Evolutionary conservation across 202 grass and related monocot genomes (phyloP).

Genomic region (Setaria viridis): DNA sequence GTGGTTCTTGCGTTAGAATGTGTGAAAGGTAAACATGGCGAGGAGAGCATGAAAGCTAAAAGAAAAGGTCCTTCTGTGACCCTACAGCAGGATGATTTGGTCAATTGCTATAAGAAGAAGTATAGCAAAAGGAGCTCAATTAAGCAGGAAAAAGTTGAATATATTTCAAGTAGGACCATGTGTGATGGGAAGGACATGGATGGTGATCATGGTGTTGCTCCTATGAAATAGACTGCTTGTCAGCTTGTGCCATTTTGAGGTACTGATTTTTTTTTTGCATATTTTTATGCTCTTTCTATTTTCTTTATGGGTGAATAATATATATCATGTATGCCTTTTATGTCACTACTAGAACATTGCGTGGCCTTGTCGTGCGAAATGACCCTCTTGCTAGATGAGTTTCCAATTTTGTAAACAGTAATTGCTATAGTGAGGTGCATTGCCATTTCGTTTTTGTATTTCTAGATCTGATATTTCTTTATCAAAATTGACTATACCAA

Average conservation of each 20-base stretch:
- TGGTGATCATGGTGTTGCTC: slow-evolving; percentile 34
- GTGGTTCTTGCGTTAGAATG: slow-evolving; percentile 73
- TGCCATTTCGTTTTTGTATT: too few relatives aligned
- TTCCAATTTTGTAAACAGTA: too few relatives aligned
- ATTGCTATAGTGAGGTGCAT: too few relatives aligned
- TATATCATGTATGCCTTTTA: too few relatives aligned
- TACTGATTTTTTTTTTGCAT: slow-evolving; percentile 4
- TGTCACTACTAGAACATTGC: too few relatives aligned
- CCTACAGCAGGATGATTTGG: slow-evolving; percentile 31
- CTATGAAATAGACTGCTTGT: slow-evolving; percentile 30
- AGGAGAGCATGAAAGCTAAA: slow-evolving; percentile 46
- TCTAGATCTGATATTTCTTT: too few relatives aligned
- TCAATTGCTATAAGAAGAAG: slow-evolving; percentile 62
- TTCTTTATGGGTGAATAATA: too few relatives aligned
- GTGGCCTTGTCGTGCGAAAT: too few relatives aligned
- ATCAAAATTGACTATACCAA: too few relatives aligned
- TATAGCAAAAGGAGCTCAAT: slow-evolving; percentile 64
- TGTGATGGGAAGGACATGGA: slow-evolving; percentile 29
- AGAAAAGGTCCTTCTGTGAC: slow-evolving; percentile 38
- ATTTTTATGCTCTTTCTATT: slow-evolving; percentile 2
- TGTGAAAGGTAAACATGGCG: slow-evolving; percentile 18
- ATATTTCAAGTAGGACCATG: slow-evolving; percentile 2
- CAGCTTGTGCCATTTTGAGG: slow-evolving; percentile 25
- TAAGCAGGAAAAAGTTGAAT: slow-evolving; percentile 39
- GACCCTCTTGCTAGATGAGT: too few relatives aligned